These are phyloP conservation scores for Kazachstania psychrophila DNA, from an alignment of 805 yeast species.

Conservation along the genomic window DNA sequence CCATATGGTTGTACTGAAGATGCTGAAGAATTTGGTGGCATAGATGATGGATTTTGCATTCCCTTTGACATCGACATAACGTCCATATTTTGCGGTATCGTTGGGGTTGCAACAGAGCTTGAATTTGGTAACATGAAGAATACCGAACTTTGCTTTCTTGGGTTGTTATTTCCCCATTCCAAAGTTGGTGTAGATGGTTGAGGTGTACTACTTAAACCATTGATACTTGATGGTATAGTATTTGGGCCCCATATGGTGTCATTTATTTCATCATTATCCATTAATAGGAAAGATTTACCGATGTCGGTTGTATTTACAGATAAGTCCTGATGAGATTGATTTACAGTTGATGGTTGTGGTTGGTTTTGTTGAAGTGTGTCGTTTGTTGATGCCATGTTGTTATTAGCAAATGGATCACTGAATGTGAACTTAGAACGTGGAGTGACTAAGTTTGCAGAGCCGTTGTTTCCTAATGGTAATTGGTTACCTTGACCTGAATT, in stretches of 20 bases:
- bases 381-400: too few relatives aligned
- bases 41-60: not conserved
- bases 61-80: constrained; percentile 7
- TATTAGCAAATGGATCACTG: constrained; percentile 50
- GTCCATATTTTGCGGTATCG: constrained; percentile 17
- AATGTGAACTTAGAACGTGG: constrained; percentile 63
- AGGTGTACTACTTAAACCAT: constrained; percentile 20
- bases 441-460: constrained; percentile 44
- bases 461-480: constrained; percentile 1
- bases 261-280: constrained; percentile 33
- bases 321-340: constrained; percentile 4
- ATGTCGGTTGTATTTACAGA: constrained; percentile 10
- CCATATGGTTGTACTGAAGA: constrained; percentile 14
- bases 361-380: too few relatives aligned
- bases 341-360: not conserved
- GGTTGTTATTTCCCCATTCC: constrained; percentile 21
- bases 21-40: constrained; percentile 9
- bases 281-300: constrained; percentile 29
- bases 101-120: constrained; percentile 6
- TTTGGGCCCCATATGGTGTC: constrained; percentile 30
- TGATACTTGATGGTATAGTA: constrained; percentile 25
- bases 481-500: not conserved
- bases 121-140: constrained; percentile 8
- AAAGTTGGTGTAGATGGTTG: constrained; percentile 27
- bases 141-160: constrained; percentile 12